Percentiles rank a stretch among this genome's conserved stretches.
Conservation (phyloP, 345 rosid genomes). For the Anacardium occidentale region DNA sequence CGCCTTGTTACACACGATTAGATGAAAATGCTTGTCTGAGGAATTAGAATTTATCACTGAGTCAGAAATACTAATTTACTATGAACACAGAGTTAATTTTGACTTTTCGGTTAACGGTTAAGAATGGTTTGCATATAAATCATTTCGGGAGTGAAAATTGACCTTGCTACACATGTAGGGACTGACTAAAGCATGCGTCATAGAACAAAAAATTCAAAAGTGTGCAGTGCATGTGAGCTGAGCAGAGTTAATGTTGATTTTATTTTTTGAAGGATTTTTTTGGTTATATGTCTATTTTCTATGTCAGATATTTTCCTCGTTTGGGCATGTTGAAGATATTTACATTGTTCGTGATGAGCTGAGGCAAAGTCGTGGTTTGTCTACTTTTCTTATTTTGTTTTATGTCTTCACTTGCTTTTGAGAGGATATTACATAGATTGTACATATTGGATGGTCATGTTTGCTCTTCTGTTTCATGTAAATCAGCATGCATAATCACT, state of each 20-base stretch:
- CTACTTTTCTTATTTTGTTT: conserved; percentile 16
- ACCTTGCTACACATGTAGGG: not conserved
- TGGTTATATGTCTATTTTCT: conserved; percentile 17
- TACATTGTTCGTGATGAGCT: conserved; percentile 63
- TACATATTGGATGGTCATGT: conserved; percentile 12
- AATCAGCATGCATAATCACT: not conserved
- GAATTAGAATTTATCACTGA: no score
- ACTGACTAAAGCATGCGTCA: not conserved
- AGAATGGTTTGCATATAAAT: not conserved
- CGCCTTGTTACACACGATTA: not conserved
- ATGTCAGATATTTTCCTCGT: conserved; percentile 70
- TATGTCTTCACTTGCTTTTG: not conserved
- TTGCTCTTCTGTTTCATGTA: not conserved
- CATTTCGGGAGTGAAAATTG: not conserved
- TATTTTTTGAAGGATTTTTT: conserved; percentile 15
- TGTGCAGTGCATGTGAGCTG: not conserved
- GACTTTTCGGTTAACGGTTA: not conserved
- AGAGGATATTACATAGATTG: not conserved
- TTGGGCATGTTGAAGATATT: conserved; percentile 67
- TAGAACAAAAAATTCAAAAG: not conserved
- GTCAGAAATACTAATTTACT: no score
- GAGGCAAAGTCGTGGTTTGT: conserved; percentile 71
- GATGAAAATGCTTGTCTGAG: not conserved
- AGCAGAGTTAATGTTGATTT: not conserved
- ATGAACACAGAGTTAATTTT: no score